Percentiles rank a stretch among this genome's conserved stretches.
phyloP scores from a whole-genome alignment of 2,329 filamentous ascomycete species.

The Xylaria sp. region DNA sequence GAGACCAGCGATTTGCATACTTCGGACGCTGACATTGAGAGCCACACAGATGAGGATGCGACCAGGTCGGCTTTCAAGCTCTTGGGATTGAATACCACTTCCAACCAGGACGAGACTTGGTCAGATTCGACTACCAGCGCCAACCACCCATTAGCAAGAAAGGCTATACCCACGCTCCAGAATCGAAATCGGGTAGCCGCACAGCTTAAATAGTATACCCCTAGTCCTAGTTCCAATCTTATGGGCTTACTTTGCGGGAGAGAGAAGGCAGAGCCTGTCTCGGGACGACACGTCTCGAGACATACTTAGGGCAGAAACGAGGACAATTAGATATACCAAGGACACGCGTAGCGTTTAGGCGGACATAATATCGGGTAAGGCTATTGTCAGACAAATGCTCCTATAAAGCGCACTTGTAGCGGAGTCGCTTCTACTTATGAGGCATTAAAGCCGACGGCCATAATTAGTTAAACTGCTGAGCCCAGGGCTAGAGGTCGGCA shows the following conservation, averaged over 20 bases:
- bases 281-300: too few relatives aligned
- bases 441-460: neutral
- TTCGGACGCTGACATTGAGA: constrained; percentile 38
- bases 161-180: neutral
- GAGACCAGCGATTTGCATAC: constrained; percentile 33
- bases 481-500: too few relatives aligned
- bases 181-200: neutral
- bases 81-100: neutral
- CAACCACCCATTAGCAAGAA: neutral
- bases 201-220: neutral
- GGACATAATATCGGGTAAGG: neutral
- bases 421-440: neutral
- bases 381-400: neutral
- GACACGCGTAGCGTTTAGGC: neutral
- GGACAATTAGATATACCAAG: too few relatives aligned
- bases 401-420: neutral
- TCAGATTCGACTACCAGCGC: neutral
- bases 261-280: neutral
- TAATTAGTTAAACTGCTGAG: too few relatives aligned
- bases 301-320: too few relatives aligned
- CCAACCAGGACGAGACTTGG: neutral
- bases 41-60: constrained; percentile 31
- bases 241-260: neutral
- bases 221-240: neutral
- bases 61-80: constrained; percentile 6